A percentile compares a stretch with the other conserved stretches of the same genome.
Evolutionary conservation across 176 grass and related monocot genomes (phyloP).

Genomic region (Aegilops bicornis): DNA sequence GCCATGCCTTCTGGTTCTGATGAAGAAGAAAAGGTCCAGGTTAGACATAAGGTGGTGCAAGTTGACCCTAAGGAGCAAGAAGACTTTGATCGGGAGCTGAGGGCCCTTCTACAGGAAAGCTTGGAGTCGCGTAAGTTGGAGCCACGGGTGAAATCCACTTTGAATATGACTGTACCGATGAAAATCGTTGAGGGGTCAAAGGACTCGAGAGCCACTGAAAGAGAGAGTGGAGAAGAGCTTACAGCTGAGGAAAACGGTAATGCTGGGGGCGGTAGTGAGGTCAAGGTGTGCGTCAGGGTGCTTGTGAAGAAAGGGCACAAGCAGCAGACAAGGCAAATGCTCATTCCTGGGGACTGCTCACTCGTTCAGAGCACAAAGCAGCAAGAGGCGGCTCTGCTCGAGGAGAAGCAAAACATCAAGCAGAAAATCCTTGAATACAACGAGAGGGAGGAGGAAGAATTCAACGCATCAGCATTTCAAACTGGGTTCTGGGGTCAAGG

Average conservation of each 20-base stretch:
- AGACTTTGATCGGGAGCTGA: constrained; percentile 71
- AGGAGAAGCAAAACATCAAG: constrained; percentile 70
- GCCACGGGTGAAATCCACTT: constrained; percentile 39
- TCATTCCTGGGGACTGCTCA: constrained; percentile 57
- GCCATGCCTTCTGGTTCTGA: constrained; percentile 46
- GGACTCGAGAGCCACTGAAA: constrained; percentile 31
- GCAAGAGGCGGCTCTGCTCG: constrained; percentile 58
- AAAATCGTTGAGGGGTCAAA: constrained; percentile 56
- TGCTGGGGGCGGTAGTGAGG: constrained; percentile 22
- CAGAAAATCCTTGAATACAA: constrained; percentile 77
- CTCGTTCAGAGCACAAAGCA: constrained; percentile 69
- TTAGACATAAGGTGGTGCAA: constrained; percentile 54
- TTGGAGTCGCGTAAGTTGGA: constrained; percentile 71
- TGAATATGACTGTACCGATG: constrained; percentile 82
- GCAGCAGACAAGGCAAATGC: constrained; percentile 83
- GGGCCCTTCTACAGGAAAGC: constrained; percentile 74
- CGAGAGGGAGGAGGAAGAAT: constrained; percentile 74
- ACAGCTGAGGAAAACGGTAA: constrained; percentile 37
- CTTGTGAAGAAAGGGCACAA: constrained; percentile 83
- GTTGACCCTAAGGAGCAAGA: constrained; percentile 70
- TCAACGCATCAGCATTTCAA: constrained; percentile 20
- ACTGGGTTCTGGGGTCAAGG: constrained; percentile 15
- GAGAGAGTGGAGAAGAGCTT: constrained; percentile 47
- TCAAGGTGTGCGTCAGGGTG: constrained; percentile 66
- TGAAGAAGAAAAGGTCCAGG: constrained; percentile 60